Evolutionary conservation across 345 rosid genomes (phyloP).

Genomic region (Ailanthus altissimus): DNA sequence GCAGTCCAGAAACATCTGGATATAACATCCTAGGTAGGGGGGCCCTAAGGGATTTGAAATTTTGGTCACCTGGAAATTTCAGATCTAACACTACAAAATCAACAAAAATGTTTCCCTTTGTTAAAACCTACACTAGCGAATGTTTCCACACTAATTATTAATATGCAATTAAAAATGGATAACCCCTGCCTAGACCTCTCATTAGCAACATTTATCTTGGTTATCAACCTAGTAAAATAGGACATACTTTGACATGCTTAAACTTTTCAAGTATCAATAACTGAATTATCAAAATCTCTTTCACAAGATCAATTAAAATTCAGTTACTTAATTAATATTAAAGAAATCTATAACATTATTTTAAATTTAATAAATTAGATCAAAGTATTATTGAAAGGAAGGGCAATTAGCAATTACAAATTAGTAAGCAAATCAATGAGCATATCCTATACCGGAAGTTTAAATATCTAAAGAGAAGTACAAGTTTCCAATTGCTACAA

Average conservation of each 20-base stretch:
- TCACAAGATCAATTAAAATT: slow-evolving; percentile 1
- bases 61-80: background rate
- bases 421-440: background rate
- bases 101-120: background rate
- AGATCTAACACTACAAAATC: background rate
- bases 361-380: background rate
- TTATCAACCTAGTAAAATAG: background rate
- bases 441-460: background rate
- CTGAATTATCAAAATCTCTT: background rate
- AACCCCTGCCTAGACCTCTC: background rate
- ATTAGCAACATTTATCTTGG: background rate
- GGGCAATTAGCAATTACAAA: background rate
- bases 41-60: background rate
- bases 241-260: background rate
- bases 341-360: background rate
- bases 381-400: background rate
- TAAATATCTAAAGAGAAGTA: background rate
- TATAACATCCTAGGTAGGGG: background rate
- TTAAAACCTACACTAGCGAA: background rate
- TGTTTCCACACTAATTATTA: background rate
- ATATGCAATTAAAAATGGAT: background rate
- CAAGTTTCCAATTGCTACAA: slow-evolving; percentile 1
- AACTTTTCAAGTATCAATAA: background rate
- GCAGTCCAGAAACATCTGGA: background rate
- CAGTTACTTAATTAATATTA: background rate